Conservation (phyloP, 106 monocot species). For the Dioscorea zingiberensis region DNA sequence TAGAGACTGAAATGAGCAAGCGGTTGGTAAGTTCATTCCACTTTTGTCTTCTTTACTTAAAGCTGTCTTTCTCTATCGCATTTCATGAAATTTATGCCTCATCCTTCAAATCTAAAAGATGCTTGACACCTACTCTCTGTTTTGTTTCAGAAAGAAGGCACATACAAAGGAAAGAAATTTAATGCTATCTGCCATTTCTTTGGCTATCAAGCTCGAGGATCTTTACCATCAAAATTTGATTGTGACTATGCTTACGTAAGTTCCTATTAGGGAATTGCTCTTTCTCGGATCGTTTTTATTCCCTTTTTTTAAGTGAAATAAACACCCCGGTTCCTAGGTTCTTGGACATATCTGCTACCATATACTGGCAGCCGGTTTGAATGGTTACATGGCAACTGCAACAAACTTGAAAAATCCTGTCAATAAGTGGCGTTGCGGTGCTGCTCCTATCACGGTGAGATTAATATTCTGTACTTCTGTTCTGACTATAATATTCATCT, state of each 20-base stretch:
- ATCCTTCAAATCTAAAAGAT: neutral
- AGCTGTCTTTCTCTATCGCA: too few species aligned
- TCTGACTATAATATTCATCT: too few species aligned
- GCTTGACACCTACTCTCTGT: neutral
- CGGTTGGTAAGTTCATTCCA: conserved; percentile 41
- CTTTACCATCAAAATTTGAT: conserved; percentile 94
- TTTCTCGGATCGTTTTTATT: neutral
- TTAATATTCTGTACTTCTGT: neutral
- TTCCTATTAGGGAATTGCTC: neutral
- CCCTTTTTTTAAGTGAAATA: neutral
- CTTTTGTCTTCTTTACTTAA: neutral
- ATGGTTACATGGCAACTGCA: conserved; percentile 89
- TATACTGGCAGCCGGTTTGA: conserved; percentile 74
- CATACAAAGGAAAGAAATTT: conserved; percentile 93
- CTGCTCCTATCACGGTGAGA: conserved; percentile 79
- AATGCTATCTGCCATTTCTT: conserved; percentile 94
- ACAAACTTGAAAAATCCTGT: conserved; percentile 82
- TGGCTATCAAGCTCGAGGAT: conserved; percentile 91
- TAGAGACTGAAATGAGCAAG: conserved; percentile 80
- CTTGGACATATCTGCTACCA: conserved; percentile 87
- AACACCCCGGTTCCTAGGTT: conserved; percentile 25
- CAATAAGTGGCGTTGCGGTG: conserved; percentile 84
- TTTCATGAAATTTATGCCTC: too few species aligned
- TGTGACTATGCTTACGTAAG: conserved; percentile 95
- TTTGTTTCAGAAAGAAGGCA: conserved; percentile 68